Conservation (phyloP, 371 early-diverging fungal species). For the Vairimorpha necatrix region DNA sequence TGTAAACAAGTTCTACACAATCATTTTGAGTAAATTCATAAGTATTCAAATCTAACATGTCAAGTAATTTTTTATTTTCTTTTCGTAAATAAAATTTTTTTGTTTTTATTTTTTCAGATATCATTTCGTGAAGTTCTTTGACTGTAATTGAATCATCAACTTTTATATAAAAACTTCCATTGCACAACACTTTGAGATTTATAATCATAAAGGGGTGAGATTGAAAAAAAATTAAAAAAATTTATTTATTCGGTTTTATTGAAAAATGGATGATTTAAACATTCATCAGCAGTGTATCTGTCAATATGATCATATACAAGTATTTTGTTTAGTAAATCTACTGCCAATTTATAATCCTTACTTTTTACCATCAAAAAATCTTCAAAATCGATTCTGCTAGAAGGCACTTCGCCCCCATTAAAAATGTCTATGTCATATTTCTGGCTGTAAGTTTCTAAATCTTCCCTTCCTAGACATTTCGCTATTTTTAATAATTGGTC, state of each 20-base stretch:
- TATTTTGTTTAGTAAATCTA: slow-evolving; percentile 55
- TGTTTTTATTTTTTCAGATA: not conserved
- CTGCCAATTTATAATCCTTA: slow-evolving; percentile 15
- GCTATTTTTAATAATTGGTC: slow-evolving; percentile 95
- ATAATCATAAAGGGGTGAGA: not conserved
- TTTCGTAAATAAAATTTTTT: not conserved
- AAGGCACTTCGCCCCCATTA: slow-evolving; percentile 1
- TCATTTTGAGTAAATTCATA: slow-evolving; percentile 2
- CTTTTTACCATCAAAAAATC: not conserved
- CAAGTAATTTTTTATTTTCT: not conserved
- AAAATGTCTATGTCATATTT: slow-evolving; percentile 78
- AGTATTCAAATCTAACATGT: not conserved
- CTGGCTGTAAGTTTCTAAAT: slow-evolving; percentile 76
- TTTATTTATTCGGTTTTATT: not conserved
- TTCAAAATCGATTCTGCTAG: slow-evolving; percentile 32
- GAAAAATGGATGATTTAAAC: slow-evolving; percentile 52
- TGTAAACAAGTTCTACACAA: not conserved
- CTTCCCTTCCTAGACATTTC: slow-evolving; percentile 84
- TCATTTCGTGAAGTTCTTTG: not conserved
- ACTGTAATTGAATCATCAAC: slow-evolving; percentile 1
- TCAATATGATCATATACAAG: slow-evolving; percentile 60
- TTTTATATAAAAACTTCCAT: not conserved
- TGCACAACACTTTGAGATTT: not conserved
- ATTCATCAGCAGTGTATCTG: slow-evolving; percentile 60
- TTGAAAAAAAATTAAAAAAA: not conserved